Evolutionary conservation across 495 filamentous ascomycete genomes (phyloP).

Genomic region (Penicillium paxilli): DNA sequence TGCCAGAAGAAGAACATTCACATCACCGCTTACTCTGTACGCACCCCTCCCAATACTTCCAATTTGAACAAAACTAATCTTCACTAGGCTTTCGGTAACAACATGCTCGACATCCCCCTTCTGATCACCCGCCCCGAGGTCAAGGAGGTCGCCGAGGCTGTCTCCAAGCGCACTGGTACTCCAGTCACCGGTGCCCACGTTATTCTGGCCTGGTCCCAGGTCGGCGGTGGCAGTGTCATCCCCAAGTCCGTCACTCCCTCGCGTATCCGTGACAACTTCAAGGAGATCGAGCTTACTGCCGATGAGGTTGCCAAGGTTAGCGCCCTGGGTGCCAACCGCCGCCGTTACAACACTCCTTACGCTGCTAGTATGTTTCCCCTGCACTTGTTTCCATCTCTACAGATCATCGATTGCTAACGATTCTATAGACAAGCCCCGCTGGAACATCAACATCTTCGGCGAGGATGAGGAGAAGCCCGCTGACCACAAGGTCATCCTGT

Average conservation of each 20-base stretch:
- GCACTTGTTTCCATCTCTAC: not conserved
- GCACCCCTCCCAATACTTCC: not conserved
- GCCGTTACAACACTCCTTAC: conserved; percentile 51
- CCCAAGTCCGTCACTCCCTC: conserved; percentile 51
- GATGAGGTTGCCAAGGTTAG: conserved; percentile 47
- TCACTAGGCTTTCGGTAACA: conserved; percentile 49
- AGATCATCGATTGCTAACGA: not conserved
- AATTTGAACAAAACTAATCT: conserved; percentile 1
- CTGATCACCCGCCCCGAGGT: conserved; percentile 45
- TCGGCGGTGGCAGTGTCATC: conserved; percentile 50
- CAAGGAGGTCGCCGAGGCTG: conserved; percentile 45
- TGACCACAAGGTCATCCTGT: conserved; percentile 42
- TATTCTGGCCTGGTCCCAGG: conserved; percentile 50
- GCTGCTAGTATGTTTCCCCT: conserved; percentile 27
- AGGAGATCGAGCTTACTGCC: conserved; percentile 46
- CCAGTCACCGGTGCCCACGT: conserved; percentile 43
- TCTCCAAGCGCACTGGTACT: conserved; percentile 38
- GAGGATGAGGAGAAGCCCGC: conserved; percentile 45
- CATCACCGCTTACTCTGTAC: conserved; percentile 50
- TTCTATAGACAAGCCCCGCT: conserved; percentile 41
- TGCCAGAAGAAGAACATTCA: conserved; percentile 47
- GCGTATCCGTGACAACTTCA: conserved; percentile 50
- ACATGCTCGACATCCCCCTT: conserved; percentile 42
- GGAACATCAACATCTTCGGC: conserved; percentile 48
- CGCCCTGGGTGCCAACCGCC: conserved; percentile 40